phyloP scores from a whole-genome alignment of 345 rosid species.

The Lagerstroemia speciosa region DNA sequence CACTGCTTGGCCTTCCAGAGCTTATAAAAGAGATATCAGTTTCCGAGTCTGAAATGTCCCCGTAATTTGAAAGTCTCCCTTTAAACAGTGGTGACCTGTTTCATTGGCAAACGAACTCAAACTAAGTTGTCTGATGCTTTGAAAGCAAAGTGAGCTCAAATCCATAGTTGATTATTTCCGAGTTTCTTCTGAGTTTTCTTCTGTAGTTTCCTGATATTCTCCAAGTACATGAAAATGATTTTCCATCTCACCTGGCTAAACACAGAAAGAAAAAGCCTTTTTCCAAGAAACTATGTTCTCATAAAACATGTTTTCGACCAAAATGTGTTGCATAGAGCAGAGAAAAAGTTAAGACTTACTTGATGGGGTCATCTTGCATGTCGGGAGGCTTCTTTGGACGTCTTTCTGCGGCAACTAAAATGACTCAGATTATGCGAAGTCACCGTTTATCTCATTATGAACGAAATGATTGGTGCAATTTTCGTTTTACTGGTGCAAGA shows the following conservation, averaged over 20 bases:
- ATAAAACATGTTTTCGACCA: not conserved
- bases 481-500: not conserved
- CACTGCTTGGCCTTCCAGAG: slow-evolving; percentile 74
- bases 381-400: slow-evolving; percentile 24
- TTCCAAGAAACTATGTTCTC: no score
- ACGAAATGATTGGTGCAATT: not conserved
- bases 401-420: slow-evolving; percentile 29
- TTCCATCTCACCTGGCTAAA: not conserved
- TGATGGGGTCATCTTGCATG: slow-evolving; percentile 34
- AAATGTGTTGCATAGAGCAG: not conserved
- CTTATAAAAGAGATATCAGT: slow-evolving; percentile 75
- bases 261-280: no score
- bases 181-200: not conserved
- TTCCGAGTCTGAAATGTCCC: slow-evolving; percentile 47
- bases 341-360: slow-evolving; percentile 26
- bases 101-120: not conserved
- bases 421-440: not conserved
- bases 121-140: not conserved
- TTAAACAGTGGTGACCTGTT: slow-evolving; percentile 47
- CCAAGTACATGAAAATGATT: not conserved
- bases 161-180: no score
- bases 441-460: not conserved
- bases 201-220: not conserved
- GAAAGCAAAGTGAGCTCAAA: not conserved
- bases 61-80: slow-evolving; percentile 21